Conservation (phyloP, 371 early-diverging fungal species). For the Mortierella sp. region DNA sequence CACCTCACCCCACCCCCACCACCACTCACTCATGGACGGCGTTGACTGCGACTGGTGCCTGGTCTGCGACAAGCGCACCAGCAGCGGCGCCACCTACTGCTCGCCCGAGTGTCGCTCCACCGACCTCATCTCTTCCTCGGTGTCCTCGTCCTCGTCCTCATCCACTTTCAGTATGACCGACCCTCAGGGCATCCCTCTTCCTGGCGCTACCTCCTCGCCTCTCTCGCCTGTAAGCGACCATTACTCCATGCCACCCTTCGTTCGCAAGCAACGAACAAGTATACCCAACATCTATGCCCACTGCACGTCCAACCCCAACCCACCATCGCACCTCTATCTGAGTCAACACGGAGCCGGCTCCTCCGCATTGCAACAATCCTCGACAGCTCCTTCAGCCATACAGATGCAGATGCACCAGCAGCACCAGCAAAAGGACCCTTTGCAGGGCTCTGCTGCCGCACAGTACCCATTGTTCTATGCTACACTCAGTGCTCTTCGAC, state of each 20-base stretch:
- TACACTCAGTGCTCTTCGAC: slow-evolving; percentile 43
- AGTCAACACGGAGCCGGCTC: slow-evolving; percentile 15
- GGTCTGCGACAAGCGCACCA: slow-evolving; percentile 52
- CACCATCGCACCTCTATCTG: slow-evolving; percentile 23
- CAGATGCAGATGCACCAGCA: slow-evolving; percentile 5
- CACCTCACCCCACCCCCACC: background rate
- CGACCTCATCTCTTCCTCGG: slow-evolving; percentile 52
- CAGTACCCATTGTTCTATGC: slow-evolving; percentile 53
- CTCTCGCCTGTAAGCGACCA: slow-evolving; percentile 15
- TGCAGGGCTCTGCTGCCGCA: slow-evolving; percentile 35
- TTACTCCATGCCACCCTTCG: slow-evolving; percentile 51
- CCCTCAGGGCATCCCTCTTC: slow-evolving; percentile 15
- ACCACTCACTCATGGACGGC: slow-evolving; percentile 29
- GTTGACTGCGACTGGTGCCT: slow-evolving; percentile 55
- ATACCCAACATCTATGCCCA: slow-evolving; percentile 54
- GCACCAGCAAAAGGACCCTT: background rate
- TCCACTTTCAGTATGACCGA: slow-evolving; percentile 33
- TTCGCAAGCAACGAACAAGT: slow-evolving; percentile 51
- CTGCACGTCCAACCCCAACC: slow-evolving; percentile 43
- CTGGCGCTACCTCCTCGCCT: slow-evolving; percentile 3
- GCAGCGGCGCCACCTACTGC: slow-evolving; percentile 42
- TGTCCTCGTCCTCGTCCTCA: slow-evolving; percentile 36
- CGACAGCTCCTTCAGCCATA: slow-evolving; percentile 15
- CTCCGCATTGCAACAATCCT: slow-evolving; percentile 26
- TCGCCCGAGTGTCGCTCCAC: slow-evolving; percentile 48